Percentiles rank a stretch among this genome's conserved stretches.
Conservation (phyloP, 176 grass and related monocot species). For the Juncus effusus region DNA sequence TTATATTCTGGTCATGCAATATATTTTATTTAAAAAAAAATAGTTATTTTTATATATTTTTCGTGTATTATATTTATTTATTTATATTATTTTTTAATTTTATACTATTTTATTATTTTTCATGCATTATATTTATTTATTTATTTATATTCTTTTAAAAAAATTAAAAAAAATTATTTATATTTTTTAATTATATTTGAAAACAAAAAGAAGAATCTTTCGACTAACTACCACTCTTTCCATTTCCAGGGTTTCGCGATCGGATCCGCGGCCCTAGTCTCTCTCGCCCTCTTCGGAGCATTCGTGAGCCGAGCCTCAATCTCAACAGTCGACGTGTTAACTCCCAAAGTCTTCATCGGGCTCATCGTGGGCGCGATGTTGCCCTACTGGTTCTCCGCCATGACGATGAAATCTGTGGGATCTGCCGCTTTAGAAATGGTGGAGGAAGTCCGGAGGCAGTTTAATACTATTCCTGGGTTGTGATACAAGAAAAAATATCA, state of each 20-base stretch:
- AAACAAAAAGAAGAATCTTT: no score
- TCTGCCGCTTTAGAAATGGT: constrained; percentile 85
- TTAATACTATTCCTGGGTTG: constrained; percentile 76
- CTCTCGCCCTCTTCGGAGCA: constrained; percentile 74
- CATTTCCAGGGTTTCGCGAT: constrained; percentile 74
- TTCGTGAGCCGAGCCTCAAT: constrained; percentile 80
- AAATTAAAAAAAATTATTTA: background rate
- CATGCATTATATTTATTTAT: background rate
- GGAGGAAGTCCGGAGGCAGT: constrained; percentile 88
- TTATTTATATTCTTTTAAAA: background rate
- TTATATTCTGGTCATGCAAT: no score
- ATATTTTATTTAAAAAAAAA: no score
- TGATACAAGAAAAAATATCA: no score
- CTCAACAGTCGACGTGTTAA: constrained; percentile 65
- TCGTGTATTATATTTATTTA: no score
- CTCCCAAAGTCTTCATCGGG: constrained; percentile 84
- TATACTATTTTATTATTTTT: no score
- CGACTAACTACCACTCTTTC: background rate
- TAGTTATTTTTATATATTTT: no score
- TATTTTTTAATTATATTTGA: no score
- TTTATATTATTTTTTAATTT: no score
- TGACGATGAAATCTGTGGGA: constrained; percentile 94
- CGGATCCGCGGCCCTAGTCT: constrained; percentile 81
- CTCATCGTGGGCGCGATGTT: constrained; percentile 88
- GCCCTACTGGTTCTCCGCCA: constrained; percentile 94